Percentiles rank a stretch among this genome's conserved stretches.
Evolutionary conservation across 331 rosid species (phyloP).

Genomic region (Stylosanthes scabra): DNA sequence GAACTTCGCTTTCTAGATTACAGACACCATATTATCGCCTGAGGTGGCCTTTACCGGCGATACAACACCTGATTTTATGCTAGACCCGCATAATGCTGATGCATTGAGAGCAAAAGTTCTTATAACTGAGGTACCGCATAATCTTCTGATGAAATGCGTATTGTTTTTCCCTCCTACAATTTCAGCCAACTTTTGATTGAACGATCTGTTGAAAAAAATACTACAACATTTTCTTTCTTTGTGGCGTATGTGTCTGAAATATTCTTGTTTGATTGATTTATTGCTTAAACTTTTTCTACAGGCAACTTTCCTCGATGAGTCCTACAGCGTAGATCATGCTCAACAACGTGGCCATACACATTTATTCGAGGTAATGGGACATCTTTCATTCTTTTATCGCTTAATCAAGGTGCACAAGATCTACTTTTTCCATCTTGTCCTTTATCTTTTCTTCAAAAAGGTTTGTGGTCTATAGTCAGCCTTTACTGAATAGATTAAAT

Average conservation of each 20-base stretch:
- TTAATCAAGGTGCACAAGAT: conserved; percentile 16
- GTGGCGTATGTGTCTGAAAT: neutral
- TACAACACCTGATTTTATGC: conserved; percentile 88
- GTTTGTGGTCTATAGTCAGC: conserved; percentile 7
- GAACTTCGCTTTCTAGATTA: conserved; percentile 67
- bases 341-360: conserved; percentile 92
- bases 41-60: conserved; percentile 99
- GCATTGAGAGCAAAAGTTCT: conserved; percentile 98
- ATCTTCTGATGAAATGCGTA: conserved; percentile 21
- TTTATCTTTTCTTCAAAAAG: conserved; percentile 15
- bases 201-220: conserved; percentile 8
- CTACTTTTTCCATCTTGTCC: conserved; percentile 1
- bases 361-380: conserved; percentile 68
- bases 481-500: conserved; percentile 12
- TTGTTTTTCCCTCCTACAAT: conserved; percentile 5
- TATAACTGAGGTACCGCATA: conserved; percentile 81
- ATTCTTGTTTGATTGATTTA: conserved; percentile 25
- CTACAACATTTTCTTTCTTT: neutral
- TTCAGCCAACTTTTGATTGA: neutral
- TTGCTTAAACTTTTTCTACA: conserved; percentile 45
- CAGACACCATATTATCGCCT: conserved; percentile 82
- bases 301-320: conserved; percentile 95
- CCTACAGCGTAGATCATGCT: conserved; percentile 80
- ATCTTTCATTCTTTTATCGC: conserved; percentile 25
- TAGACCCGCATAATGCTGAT: conserved; percentile 93